Conservation (phyloP, 1,284 basidiomycete species). For the Malassezia slooffiae region DNA sequence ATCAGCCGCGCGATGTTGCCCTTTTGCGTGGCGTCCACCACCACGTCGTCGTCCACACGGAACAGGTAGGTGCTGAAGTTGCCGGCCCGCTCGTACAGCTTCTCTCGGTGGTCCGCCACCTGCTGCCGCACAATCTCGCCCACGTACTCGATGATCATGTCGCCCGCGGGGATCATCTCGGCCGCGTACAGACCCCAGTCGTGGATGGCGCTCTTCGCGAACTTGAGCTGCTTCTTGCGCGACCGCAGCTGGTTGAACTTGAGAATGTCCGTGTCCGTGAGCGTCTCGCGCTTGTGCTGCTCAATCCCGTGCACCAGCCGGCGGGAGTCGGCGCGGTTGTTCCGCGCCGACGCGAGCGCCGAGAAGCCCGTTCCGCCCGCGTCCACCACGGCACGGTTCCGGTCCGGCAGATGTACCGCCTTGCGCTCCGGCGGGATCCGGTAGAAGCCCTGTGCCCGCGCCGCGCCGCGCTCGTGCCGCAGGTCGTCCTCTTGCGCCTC, state of each 20-base stretch:
- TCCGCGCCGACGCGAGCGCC: conserved; percentile 65
- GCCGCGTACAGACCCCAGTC: conserved; percentile 71
- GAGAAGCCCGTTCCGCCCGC: conserved; percentile 35
- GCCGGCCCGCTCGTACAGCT: conserved; percentile 76
- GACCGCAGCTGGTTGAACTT: conserved; percentile 98
- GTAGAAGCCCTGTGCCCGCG: conserved; percentile 87
- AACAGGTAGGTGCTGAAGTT: conserved; percentile 45
- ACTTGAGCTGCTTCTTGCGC: conserved; percentile 92
- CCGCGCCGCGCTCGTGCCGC: conserved; percentile 63
- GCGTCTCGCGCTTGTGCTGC: conserved; percentile 63
- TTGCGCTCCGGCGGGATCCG: conserved; percentile 86
- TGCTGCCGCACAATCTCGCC: conserved; percentile 90
- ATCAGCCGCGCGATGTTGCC: conserved; percentile 64
- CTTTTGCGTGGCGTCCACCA: conserved; percentile 94
- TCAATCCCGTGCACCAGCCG: conserved; percentile 86
- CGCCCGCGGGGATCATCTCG: conserved; percentile 69
- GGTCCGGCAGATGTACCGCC: conserved; percentile 62
- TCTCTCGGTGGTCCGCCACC: conserved; percentile 93
- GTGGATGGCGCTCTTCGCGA: conserved; percentile 90
- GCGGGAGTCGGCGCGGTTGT: conserved; percentile 87
- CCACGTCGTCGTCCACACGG: conserved; percentile 50
- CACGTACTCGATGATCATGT: conserved; percentile 99
- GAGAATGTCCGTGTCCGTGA: conserved; percentile 55
- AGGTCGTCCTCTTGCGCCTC: conserved; percentile 15
- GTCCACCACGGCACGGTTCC: conserved; percentile 52